Conservation (phyloP, 495 filamentous ascomycete genomes). For the Aspergillus biplanus region DNA sequence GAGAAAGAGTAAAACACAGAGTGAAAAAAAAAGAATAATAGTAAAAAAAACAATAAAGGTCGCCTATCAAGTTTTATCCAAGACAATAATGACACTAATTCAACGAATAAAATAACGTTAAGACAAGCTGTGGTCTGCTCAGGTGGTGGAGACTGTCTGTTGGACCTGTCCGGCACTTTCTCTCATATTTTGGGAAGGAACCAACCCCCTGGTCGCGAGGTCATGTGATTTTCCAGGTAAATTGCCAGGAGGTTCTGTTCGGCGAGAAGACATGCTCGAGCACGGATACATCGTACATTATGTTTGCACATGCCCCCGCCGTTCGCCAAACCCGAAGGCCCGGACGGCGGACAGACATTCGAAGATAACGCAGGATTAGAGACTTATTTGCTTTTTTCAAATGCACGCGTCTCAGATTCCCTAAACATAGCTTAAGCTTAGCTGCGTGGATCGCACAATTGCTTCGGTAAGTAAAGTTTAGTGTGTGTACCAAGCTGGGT, state of each 20-base stretch:
- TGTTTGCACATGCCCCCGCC: constrained; percentile 3
- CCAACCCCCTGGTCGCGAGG: constrained; percentile 3
- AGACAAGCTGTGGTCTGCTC: no score
- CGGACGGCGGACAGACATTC: constrained; percentile 16
- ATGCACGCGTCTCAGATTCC: constrained; percentile 23
- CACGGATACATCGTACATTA: no score
- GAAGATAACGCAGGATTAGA: constrained; percentile 19
- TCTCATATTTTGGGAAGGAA: not conserved
- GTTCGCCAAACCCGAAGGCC: constrained; percentile 19
- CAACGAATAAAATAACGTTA: no score
- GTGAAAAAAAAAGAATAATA: not conserved
- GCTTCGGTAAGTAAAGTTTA: constrained; percentile 20
- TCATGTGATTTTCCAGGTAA: constrained; percentile 11
- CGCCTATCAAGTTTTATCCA: not conserved
- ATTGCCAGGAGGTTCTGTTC: no score
- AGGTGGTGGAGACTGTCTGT: not conserved
- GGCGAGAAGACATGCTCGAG: no score
- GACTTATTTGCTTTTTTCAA: constrained; percentile 33
- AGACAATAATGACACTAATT: not conserved
- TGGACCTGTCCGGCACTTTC: not conserved
- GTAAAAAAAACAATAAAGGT: no score
- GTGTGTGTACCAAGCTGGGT: constrained; percentile 17
- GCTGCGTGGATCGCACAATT: constrained; percentile 25
- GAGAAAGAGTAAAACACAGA: not conserved
- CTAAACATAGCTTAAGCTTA: constrained; percentile 39